Conservation (phyloP, 768 basidiomycete species). For the Mycena sanguinolenta region DNA sequence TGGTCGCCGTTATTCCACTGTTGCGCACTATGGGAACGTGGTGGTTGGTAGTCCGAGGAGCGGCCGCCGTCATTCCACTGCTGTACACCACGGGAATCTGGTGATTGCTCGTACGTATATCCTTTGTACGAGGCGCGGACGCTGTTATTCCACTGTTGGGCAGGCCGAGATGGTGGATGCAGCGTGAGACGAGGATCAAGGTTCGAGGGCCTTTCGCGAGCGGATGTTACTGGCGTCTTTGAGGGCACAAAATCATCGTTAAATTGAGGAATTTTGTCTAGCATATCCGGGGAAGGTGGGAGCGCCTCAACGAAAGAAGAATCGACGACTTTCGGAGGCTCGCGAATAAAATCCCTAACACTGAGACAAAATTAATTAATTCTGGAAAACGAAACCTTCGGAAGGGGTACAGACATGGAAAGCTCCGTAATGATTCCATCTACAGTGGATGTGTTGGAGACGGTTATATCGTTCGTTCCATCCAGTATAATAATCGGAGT, state of each 20-base stretch:
- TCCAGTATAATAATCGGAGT: conserved; percentile 48
- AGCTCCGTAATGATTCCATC: conserved; percentile 32
- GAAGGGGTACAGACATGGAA: conserved; percentile 22
- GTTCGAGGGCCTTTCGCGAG: background rate
- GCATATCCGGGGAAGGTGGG: background rate
- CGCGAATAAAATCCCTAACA: conserved; percentile 24
- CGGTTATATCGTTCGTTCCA: conserved; percentile 38
- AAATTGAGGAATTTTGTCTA: background rate
- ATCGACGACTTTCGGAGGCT: background rate
- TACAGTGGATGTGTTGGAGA: conserved; percentile 23
- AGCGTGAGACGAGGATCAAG: background rate
- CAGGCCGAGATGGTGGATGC: background rate
- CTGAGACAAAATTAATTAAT: conserved; percentile 10
- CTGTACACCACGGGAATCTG: too few species aligned
- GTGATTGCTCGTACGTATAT: too few species aligned
- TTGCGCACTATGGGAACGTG: too few species aligned
- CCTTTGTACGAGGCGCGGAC: too few species aligned
- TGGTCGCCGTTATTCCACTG: too few species aligned
- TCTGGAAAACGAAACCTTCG: background rate
- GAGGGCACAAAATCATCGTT: background rate
- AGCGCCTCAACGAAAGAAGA: background rate
- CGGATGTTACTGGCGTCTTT: background rate
- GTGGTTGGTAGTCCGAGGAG: too few species aligned
- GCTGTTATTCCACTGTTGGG: background rate
- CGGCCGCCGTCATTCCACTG: too few species aligned